Base-by-base conservation (phyloP, 2,329 filamentous ascomycete species). In the Paracoccidioides brasiliensis region DNA sequence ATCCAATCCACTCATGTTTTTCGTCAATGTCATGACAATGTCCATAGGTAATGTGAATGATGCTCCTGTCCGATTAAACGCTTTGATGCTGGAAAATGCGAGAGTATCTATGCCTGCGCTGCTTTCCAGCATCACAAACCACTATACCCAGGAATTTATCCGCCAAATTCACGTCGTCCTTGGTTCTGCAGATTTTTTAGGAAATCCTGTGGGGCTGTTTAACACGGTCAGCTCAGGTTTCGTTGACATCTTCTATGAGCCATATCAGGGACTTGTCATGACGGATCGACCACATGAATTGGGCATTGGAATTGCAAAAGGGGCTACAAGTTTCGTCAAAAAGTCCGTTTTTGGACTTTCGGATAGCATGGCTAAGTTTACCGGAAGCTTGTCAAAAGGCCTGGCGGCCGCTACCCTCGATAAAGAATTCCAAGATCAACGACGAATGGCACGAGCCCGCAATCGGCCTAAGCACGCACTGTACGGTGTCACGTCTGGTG, bases 1-100 rank as follows among this genome's bases (percentile, higher is more conserved):
- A 1, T 83, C 82, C 44, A 98, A 95, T 66, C 94, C 94, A 0
- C 79, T 98, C 69, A 97, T 97, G 90, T 98, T 97, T 75, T 90
- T 96, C 68, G 84, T 97, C 69, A 97, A 98, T 66, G 88, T 97
- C 62, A 84, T 98, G 76, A 97, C 94, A 0, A 98, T 98, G 93
- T 95, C 93, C 12, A 93, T 98, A 65, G 93, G 93, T 60, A 98
- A 98, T 65, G 89, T 98, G 76, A 98, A 98, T 65, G 94, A 98
- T 71, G 93, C 93, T 5, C 94, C 93, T 0, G 84, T 98, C 54
- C 84, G 89, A 50, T 83, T 98, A 67, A 98, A 97, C 60, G 89
- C 93, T 0, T 76, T 98, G 30, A 87, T 98, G 75, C 75, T 98
- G 30, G 93, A 98, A 70, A 98, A 98, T 64, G 90, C 93, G 46